A percentile compares a stretch with the other conserved stretches of the same genome.
Evolutionary conservation across 148 eudicot genomes (phyloP).

Genomic region (Rhododendron ovatum): DNA sequence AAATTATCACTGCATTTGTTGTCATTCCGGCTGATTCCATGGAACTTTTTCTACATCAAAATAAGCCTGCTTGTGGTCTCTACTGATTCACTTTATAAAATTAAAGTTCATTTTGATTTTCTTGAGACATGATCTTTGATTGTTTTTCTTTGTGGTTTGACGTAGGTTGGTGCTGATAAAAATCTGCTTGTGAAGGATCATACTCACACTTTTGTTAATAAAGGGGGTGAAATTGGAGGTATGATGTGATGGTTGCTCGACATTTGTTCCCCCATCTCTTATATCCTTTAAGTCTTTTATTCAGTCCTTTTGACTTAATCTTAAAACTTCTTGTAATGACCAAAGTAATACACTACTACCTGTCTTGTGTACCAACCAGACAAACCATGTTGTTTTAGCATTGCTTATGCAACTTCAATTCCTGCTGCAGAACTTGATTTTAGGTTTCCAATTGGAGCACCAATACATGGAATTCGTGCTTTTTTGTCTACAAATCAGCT

Average conservation of each 20-base stretch:
- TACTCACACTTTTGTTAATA: constrained; percentile 90
- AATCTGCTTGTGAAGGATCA: constrained; percentile 98
- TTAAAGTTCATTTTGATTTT: not conserved
- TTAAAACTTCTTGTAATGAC: not conserved
- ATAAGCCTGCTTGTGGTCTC: not conserved
- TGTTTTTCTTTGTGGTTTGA: constrained; percentile 12
- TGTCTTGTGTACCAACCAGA: not conserved
- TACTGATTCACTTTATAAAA: not conserved
- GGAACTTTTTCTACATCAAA: not conserved
- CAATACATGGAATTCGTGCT: constrained; percentile 88
- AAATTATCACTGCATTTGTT: not conserved
- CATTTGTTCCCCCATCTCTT: not conserved
- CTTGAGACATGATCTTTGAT: constrained; percentile 5
- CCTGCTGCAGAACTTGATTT: constrained; percentile 85
- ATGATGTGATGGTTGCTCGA: constrained; percentile 20
- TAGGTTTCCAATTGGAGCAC: constrained; percentile 94
- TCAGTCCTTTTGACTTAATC: not conserved
- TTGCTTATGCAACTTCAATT: not conserved
- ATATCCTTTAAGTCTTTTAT: not conserved
- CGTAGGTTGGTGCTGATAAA: constrained; percentile 85
- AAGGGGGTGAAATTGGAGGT: constrained; percentile 96
- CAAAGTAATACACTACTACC: not conserved
- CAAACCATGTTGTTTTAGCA: not conserved
- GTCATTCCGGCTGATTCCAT: not conserved
- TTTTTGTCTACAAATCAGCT: constrained; percentile 95